Evolutionary conservation across 305 asterid genomes (phyloP).

Genomic region (Andrographis paniculata): DNA sequence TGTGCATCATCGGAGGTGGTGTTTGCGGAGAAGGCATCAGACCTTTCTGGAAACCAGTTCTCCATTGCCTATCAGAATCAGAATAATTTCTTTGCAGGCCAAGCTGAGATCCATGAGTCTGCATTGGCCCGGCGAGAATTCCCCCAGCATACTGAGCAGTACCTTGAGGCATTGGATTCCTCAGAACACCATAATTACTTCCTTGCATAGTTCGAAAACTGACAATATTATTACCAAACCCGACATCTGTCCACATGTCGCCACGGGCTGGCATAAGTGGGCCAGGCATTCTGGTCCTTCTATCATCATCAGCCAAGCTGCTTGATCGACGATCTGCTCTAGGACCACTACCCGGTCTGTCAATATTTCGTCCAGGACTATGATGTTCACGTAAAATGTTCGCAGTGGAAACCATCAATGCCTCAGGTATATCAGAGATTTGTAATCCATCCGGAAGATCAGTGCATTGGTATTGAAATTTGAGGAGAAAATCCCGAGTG

Average conservation of each 20-base stretch:
- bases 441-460: conserved; percentile 27
- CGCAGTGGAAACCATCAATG: conserved; percentile 27
- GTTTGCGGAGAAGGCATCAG: conserved; percentile 46
- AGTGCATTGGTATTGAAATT: conserved; percentile 20
- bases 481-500: conserved; percentile 29
- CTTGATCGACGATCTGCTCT: conserved; percentile 23
- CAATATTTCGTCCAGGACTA: conserved; percentile 54
- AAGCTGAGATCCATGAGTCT: conserved; percentile 38
- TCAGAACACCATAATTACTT: conserved; percentile 38
- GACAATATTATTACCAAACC: conserved; percentile 21
- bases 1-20: conserved; percentile 55
- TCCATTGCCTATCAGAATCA: conserved; percentile 50
- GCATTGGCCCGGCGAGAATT: conserved; percentile 46
- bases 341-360: conserved; percentile 44
- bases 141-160: conserved; percentile 38
- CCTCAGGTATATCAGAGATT: conserved; percentile 23
- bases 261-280: conserved; percentile 30
- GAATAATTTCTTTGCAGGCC: conserved; percentile 39
- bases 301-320: conserved; percentile 35
- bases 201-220: conserved; percentile 44
- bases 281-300: conserved; percentile 40
- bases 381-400: conserved; percentile 27
- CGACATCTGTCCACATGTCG: conserved; percentile 31
- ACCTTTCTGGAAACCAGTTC: conserved; percentile 41
- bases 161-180: conserved; percentile 45